These are phyloP conservation scores for Dalechampia spathulata DNA, from an alignment of 441 rosid genomes.

Conservation along the genomic window DNA sequence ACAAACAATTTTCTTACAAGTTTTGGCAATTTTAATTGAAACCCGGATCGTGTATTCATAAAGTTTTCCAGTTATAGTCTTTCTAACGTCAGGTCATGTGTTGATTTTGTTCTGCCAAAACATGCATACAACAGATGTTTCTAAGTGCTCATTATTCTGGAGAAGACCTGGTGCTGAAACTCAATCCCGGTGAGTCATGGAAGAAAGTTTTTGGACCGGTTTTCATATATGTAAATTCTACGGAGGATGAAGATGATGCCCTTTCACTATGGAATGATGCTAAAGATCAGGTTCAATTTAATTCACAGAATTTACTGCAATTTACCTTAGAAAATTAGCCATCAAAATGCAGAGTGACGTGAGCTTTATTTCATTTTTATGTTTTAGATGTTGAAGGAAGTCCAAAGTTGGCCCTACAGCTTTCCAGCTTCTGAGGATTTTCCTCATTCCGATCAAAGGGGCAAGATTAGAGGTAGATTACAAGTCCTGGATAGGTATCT, in stretches of 20 bases:
- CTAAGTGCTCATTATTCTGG: slow-evolving; percentile 79
- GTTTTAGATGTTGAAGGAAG: slow-evolving; percentile 40
- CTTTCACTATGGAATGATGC: slow-evolving; percentile 73
- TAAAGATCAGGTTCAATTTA: slow-evolving; percentile 43
- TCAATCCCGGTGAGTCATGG: slow-evolving; percentile 63
- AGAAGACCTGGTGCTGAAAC: slow-evolving; percentile 53
- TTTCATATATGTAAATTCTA: slow-evolving; percentile 53
- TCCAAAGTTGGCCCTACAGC: slow-evolving; percentile 65
- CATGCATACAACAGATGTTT: too few relatives aligned
- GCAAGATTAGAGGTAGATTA: slow-evolving; percentile 56
- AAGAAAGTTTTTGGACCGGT: slow-evolving; percentile 88
- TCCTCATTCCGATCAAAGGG: slow-evolving; percentile 40
- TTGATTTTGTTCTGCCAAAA: too few relatives aligned
- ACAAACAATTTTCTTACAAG: background rate
- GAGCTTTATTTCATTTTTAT: background rate
- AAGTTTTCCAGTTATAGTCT: background rate
- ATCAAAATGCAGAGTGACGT: background rate
- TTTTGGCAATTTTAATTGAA: too few relatives aligned
- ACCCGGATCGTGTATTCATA: too few relatives aligned
- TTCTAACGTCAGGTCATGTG: too few relatives aligned
- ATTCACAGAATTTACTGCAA: background rate
- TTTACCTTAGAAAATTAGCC: background rate
- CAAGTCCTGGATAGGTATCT: slow-evolving; percentile 48
- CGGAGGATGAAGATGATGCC: slow-evolving; percentile 25
- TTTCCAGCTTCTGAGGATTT: slow-evolving; percentile 65